Conservation (phyloP, 768 basidiomycete genomes). For the Paxillus ammoniavirescens region DNA sequence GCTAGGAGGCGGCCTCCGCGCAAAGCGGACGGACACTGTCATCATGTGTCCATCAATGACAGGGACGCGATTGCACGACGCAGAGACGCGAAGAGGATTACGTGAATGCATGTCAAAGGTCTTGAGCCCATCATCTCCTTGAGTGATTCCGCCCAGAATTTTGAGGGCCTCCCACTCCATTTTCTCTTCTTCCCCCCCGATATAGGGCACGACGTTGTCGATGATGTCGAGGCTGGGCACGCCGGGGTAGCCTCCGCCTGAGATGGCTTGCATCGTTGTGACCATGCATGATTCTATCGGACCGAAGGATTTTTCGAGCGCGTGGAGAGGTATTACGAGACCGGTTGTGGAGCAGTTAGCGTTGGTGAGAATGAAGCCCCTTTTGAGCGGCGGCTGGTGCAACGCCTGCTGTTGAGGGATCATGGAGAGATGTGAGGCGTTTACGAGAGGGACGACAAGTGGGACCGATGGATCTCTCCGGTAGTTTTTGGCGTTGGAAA, state of each 20-base stretch:
- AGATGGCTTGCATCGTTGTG: conserved; percentile 97
- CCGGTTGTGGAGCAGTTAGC: conserved; percentile 98
- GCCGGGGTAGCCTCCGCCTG: conserved; percentile 97
- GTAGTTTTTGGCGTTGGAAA: conserved; percentile 97
- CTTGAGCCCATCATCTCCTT: conserved; percentile 51
- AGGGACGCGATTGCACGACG: conserved; percentile 91
- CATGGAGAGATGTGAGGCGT: conserved; percentile 81
- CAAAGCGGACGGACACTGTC: conserved; percentile 85
- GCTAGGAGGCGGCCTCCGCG: conserved; percentile 74
- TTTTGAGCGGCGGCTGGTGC: conserved; percentile 64
- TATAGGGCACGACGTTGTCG: conserved; percentile 95
- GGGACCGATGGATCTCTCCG: conserved; percentile 90
- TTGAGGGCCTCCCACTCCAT: conserved; percentile 99
- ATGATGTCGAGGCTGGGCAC: conserved; percentile 86
- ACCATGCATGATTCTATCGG: conserved; percentile 90
- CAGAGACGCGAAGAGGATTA: conserved; percentile 86
- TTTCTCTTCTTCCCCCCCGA: conserved; percentile 93
- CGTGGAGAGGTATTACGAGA: conserved; percentile 85
- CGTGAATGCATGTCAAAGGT: conserved; percentile 82
- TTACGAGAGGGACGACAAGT: conserved; percentile 95
- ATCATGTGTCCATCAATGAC: conserved; percentile 96
- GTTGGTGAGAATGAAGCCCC: conserved; percentile 96
- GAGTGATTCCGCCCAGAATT: conserved; percentile 82
- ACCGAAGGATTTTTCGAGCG: conserved; percentile 88
- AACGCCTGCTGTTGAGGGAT: conserved; percentile 76